These are phyloP conservation scores for Patellifolia procumbens DNA, from an alignment of 179 eudicot genomes.

Conservation along the genomic window DNA sequence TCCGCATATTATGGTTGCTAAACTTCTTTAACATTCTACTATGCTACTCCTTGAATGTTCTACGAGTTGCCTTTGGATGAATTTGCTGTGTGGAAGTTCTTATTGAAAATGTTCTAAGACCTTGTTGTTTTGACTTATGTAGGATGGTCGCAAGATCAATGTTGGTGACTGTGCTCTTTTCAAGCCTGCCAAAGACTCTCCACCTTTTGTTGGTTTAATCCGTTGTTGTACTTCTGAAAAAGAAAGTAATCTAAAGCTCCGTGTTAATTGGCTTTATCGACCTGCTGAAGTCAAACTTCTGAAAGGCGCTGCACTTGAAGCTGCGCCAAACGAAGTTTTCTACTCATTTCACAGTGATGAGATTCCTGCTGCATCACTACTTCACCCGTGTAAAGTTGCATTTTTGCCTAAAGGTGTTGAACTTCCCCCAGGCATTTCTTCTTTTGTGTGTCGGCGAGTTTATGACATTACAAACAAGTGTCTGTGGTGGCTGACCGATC, in stretches of 20 bases:
- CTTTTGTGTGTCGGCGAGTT: slow-evolving; percentile 90
- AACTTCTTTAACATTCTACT: neutral
- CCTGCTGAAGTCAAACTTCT: slow-evolving; percentile 73
- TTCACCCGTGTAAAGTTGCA: slow-evolving; percentile 98
- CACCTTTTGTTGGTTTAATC: slow-evolving; percentile 80
- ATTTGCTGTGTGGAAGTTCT: neutral
- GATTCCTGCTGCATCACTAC: slow-evolving; percentile 86
- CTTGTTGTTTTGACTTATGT: slow-evolving; percentile 20
- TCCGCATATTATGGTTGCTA: neutral
- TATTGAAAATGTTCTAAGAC: neutral
- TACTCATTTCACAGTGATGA: slow-evolving; percentile 94
- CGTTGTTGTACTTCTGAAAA: slow-evolving; percentile 47
- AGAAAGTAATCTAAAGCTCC: slow-evolving; percentile 51
- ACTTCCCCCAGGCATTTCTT: slow-evolving; percentile 77
- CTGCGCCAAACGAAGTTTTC: slow-evolving; percentile 94
- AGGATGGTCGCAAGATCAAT: slow-evolving; percentile 81
- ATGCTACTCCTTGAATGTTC: neutral
- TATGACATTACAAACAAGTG: slow-evolving; percentile 76
- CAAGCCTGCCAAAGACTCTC: slow-evolving; percentile 64
- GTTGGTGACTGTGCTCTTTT: slow-evolving; percentile 94
- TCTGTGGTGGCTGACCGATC: slow-evolving; percentile 95
- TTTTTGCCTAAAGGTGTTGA: slow-evolving; percentile 89
- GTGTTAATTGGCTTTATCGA: slow-evolving; percentile 89
- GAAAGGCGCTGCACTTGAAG: slow-evolving; percentile 64
- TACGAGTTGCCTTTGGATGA: neutral